Evolutionary conservation across 768 basidiomycete species (phyloP).

Genomic region (Pholiota molesta): DNA sequence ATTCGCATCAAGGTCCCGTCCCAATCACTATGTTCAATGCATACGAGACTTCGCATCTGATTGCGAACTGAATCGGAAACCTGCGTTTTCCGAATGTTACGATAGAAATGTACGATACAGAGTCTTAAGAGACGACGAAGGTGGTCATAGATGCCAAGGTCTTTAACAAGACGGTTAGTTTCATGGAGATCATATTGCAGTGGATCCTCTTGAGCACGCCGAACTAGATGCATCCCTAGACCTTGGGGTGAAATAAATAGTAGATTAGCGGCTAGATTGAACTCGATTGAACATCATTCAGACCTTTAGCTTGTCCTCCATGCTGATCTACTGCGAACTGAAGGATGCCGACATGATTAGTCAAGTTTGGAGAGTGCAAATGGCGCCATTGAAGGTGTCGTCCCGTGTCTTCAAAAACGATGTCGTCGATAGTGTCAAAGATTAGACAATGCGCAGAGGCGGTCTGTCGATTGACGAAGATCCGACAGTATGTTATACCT

Average conservation of each 20-base stretch:
- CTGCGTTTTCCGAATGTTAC: constrained; percentile 24
- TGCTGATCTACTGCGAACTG: constrained; percentile 18
- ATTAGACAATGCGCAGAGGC: constrained; percentile 13
- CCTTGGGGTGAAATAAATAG: too few species aligned
- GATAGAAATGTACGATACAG: constrained; percentile 22
- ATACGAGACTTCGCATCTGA: constrained; percentile 28
- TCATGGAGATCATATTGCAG: constrained; percentile 27
- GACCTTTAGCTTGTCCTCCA: constrained; percentile 21
- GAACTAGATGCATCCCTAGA: constrained; percentile 22
- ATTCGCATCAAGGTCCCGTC: constrained; percentile 21
- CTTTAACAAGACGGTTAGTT: constrained; percentile 19
- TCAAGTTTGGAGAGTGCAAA: constrained; percentile 2
- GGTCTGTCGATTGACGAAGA: constrained; percentile 12
- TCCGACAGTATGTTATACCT: constrained; percentile 17
- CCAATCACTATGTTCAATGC: constrained; percentile 24
- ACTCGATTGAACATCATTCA: too few species aligned
- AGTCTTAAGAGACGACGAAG: constrained; percentile 22
- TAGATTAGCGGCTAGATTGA: too few species aligned
- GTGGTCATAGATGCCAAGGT: constrained; percentile 26
- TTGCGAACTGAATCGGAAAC: constrained; percentile 17
- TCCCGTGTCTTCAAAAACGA: constrained; percentile 17
- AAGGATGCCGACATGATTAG: constrained; percentile 1
- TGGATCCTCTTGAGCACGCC: constrained; percentile 12
- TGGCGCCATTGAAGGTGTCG: constrained; percentile 14
- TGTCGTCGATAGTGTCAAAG: constrained; percentile 17